Conservation (phyloP, 768 basidiomycete genomes). For the Dioszegia hungarica region DNA sequence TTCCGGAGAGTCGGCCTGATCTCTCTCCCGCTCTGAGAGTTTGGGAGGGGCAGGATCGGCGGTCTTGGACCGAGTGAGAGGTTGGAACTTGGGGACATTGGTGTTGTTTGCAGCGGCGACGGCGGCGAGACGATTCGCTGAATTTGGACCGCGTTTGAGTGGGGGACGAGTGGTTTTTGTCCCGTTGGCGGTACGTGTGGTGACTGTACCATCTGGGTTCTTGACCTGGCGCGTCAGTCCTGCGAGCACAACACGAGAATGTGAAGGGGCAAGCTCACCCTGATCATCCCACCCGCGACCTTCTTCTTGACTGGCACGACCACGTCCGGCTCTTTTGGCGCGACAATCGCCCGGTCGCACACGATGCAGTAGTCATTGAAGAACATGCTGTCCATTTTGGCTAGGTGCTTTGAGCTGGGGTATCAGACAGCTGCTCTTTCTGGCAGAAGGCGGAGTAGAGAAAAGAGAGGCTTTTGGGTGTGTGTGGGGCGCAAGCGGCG, state of each 20-base stretch:
- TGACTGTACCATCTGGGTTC: slow-evolving; percentile 41
- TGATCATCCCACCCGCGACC: slow-evolving; percentile 27
- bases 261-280: slow-evolving; percentile 23
- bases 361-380: slow-evolving; percentile 41
- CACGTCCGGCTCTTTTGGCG: slow-evolving; percentile 19
- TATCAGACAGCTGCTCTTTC: not conserved
- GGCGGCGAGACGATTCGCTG: slow-evolving; percentile 32
- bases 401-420: not conserved
- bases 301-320: slow-evolving; percentile 15
- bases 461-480: too few relatives aligned
- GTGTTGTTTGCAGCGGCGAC: slow-evolving; percentile 25
- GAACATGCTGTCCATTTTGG: slow-evolving; percentile 15
- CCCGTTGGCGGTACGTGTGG: slow-evolving; percentile 37
- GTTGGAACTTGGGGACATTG: slow-evolving; percentile 16
- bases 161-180: slow-evolving; percentile 32
- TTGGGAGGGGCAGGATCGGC: slow-evolving; percentile 8
- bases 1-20: not conserved
- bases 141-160: slow-evolving; percentile 28
- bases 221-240: too few relatives aligned
- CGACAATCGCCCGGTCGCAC: slow-evolving; percentile 33
- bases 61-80: slow-evolving; percentile 31
- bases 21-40: not conserved
- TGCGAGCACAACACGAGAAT: not conserved
- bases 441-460: too few relatives aligned
- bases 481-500: too few relatives aligned